These are phyloP conservation scores for Tripidium arundinaceum DNA, from an alignment of 202 grass and related monocot species.

Conservation along the genomic window DNA sequence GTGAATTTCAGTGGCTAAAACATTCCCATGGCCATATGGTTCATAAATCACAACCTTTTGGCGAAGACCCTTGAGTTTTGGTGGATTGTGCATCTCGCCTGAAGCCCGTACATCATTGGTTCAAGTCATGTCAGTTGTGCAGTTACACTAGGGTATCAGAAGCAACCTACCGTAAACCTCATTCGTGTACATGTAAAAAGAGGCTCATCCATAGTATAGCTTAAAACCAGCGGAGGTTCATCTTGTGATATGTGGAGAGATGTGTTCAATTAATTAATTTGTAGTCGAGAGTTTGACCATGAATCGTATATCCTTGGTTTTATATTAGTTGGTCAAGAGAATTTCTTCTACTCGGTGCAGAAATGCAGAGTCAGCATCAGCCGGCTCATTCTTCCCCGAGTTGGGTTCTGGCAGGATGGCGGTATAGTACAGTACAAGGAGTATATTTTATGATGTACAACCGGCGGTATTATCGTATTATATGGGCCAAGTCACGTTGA, in stretches of 20 bases:
- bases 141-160: not conserved
- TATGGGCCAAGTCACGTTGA: no score
- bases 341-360: no score
- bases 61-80: not conserved
- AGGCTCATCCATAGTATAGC: not conserved
- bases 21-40: conserved; percentile 44
- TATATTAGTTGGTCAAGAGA: no score
- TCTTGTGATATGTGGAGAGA: not conserved
- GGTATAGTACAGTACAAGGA: no score
- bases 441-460: no score
- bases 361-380: not conserved
- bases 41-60: not conserved
- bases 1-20: conserved; percentile 49
- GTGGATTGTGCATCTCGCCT: not conserved
- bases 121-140: not conserved
- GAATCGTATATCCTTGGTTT: not conserved
- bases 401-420: no score
- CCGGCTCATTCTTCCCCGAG: no score
- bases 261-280: not conserved
- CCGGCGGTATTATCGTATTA: no score
- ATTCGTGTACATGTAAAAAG: conserved; percentile 13
- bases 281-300: no score
- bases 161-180: conserved; percentile 5
- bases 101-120: no score
- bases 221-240: conserved; percentile 12